These are phyloP conservation scores for Zizania palustris DNA, from an alignment of 202 grass and related monocot genomes.

Conservation along the genomic window DNA sequence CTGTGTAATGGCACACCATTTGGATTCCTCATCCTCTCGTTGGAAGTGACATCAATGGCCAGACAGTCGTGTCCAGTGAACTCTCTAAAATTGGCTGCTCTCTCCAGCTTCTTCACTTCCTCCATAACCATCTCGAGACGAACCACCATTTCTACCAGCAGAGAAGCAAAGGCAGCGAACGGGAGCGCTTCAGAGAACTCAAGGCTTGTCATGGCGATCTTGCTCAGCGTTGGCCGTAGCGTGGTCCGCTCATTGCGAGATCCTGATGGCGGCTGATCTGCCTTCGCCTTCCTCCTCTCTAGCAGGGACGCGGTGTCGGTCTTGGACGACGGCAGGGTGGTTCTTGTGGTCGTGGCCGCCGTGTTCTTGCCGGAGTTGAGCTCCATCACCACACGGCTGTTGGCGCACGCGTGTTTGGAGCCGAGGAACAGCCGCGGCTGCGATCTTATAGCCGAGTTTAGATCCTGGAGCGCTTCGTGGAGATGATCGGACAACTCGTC, in stretches of 20 bases:
- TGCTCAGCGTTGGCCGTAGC: conserved; percentile 74
- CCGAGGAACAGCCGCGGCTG: conserved; percentile 87
- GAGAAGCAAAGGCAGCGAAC: conserved; percentile 88
- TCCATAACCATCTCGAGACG: conserved; percentile 89
- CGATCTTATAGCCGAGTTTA: conserved; percentile 77
- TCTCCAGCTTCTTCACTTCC: conserved; percentile 74
- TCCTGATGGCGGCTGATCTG: conserved; percentile 42
- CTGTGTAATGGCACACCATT: conserved; percentile 32
- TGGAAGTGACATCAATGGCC: conserved; percentile 51
- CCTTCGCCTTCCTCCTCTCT: conserved; percentile 43
- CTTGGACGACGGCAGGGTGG: conserved; percentile 60
- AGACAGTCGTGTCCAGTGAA: conserved; percentile 51
- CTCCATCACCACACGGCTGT: conserved; percentile 45
- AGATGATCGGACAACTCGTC: conserved; percentile 87
- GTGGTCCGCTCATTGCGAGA: conserved; percentile 34
- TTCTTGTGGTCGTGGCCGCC: not conserved
- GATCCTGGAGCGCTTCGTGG: conserved; percentile 81
- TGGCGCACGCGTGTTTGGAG: conserved; percentile 53
- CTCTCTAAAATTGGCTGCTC: conserved; percentile 78
- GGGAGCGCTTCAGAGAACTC: conserved; percentile 94
- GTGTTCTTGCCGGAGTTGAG: conserved; percentile 34
- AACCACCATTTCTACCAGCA: conserved; percentile 92
- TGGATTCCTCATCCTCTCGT: conserved; percentile 43
- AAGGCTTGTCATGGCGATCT: conserved; percentile 74
- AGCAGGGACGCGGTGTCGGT: conserved; percentile 53